A percentile compares a stretch with the other conserved stretches of the same genome.
phyloP scores from a whole-genome alignment of 2,329 filamentous ascomycete genomes.

The Alternaria triticimaculans region DNA sequence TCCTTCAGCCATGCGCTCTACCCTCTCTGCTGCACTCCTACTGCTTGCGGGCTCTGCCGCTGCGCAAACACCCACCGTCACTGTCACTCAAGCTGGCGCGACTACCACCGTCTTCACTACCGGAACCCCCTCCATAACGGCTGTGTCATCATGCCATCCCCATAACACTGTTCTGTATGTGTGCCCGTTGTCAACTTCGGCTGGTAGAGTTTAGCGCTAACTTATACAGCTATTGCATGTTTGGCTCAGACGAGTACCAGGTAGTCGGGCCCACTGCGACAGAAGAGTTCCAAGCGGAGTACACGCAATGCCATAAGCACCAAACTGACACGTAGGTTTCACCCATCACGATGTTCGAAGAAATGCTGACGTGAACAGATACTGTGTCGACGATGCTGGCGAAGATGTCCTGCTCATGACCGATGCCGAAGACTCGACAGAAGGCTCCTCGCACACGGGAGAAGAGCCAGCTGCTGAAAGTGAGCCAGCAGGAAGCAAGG shows the following conservation, averaged over 20 bases:
- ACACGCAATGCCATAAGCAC: slow-evolving; percentile 71
- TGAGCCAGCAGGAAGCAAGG: slow-evolving; percentile 24
- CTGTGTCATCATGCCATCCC: slow-evolving; percentile 61
- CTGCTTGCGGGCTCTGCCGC: slow-evolving; percentile 14
- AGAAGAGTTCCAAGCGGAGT: slow-evolving; percentile 64
- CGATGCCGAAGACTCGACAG: slow-evolving; percentile 38
- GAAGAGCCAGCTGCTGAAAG: slow-evolving; percentile 11
- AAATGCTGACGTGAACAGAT: slow-evolving; percentile 52
- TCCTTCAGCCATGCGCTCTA: slow-evolving; percentile 9
- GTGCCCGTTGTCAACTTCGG: not conserved
- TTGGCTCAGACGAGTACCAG: slow-evolving; percentile 52
- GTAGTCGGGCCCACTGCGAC: slow-evolving; percentile 62
- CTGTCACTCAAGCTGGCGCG: slow-evolving; percentile 5
- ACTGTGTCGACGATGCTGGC: slow-evolving; percentile 66
- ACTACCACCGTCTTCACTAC: slow-evolving; percentile 4
- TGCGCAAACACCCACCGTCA: slow-evolving; percentile 24
- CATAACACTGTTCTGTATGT: slow-evolving; percentile 56
- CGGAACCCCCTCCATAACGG: slow-evolving; percentile 46
- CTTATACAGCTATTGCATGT: slow-evolving; percentile 52
- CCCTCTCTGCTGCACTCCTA: slow-evolving; percentile 4
- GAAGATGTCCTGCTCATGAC: slow-evolving; percentile 65
- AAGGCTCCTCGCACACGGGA: slow-evolving; percentile 22
- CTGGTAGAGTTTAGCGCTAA: slow-evolving; percentile 14
- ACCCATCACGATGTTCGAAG: not conserved
- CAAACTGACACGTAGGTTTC: slow-evolving; percentile 61